These are phyloP conservation scores for Lactuca saligna DNA, from an alignment of 129 eudicot genomes.

Conservation along the genomic window DNA sequence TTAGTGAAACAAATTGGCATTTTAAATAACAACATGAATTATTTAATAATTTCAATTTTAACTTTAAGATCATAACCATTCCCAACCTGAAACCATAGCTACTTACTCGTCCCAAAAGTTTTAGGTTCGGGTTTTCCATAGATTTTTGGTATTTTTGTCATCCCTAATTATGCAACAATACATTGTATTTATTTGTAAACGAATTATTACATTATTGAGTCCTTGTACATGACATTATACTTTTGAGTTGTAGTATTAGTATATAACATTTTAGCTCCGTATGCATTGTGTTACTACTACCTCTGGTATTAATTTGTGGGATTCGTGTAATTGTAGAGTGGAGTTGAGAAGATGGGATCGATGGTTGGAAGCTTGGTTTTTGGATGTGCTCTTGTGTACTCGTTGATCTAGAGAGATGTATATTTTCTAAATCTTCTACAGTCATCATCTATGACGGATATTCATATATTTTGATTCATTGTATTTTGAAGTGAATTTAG, in stretches of 20 bases:
- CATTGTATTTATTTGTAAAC: too few relatives aligned
- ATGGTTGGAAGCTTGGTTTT: conserved; percentile 24
- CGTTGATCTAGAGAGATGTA: conserved; percentile 22
- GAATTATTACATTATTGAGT: too few relatives aligned
- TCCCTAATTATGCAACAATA: too few relatives aligned
- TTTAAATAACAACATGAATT: too few relatives aligned
- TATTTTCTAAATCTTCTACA: background rate
- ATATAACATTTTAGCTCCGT: background rate
- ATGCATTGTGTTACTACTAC: background rate
- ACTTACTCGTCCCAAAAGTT: too few relatives aligned
- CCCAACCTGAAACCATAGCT: too few relatives aligned
- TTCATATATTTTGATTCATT: conserved; percentile 13
- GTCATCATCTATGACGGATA: conserved; percentile 1
- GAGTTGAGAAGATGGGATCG: conserved; percentile 23
- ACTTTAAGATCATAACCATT: too few relatives aligned
- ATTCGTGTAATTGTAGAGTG: conserved; percentile 24
- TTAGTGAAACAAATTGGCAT: too few relatives aligned
- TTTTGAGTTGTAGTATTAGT: too few relatives aligned
- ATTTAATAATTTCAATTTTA: too few relatives aligned
- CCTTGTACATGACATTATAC: background rate
- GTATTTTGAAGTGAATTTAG: conserved; percentile 23
- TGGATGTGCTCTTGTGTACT: conserved; percentile 26
- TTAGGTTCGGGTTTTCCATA: too few relatives aligned
- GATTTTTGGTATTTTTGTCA: too few relatives aligned
- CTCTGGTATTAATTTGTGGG: background rate